Percentiles rank a stretch among this genome's conserved stretches.
Conservation (phyloP, 1,284 basidiomycete species). For the Sanghuangporus baumii region DNA sequence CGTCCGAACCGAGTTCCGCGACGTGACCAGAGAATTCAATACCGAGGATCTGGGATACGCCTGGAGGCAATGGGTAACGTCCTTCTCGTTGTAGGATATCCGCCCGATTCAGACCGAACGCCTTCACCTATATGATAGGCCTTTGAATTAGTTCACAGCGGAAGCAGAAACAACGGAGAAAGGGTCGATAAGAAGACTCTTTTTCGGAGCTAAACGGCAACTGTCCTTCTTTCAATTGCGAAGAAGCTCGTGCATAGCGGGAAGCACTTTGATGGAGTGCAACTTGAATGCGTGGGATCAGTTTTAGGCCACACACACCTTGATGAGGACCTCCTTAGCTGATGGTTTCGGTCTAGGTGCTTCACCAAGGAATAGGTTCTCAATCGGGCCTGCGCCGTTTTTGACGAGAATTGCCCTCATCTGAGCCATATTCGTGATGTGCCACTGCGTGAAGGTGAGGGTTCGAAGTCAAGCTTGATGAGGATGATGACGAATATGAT, state of each 20-base stretch:
- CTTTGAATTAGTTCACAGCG: not conserved
- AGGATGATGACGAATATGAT: constrained; percentile 3
- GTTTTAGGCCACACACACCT: constrained; percentile 39
- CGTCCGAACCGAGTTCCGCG: constrained; percentile 50
- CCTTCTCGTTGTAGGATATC: constrained; percentile 79
- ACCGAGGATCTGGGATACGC: constrained; percentile 75
- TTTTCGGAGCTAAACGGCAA: no score
- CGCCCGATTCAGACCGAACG: constrained; percentile 88
- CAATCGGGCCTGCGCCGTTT: constrained; percentile 70
- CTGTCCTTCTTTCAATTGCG: not conserved
- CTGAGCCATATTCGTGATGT: constrained; percentile 14
- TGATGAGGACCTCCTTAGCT: constrained; percentile 67
- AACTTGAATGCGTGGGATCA: not conserved
- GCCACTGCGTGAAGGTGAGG: not conserved
- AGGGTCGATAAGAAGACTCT: not conserved
- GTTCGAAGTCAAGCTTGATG: not conserved
- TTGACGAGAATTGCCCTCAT: constrained; percentile 88
- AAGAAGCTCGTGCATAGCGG: not conserved
- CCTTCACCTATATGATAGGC: constrained; percentile 47
- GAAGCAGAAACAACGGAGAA: not conserved
- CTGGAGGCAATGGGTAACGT: constrained; percentile 73
- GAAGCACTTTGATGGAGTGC: not conserved
- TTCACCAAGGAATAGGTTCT: constrained; percentile 78
- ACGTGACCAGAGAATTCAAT: constrained; percentile 88
- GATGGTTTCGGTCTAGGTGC: constrained; percentile 52